These are phyloP conservation scores for Botrytis medusae DNA, from an alignment of 2,329 filamentous ascomycete genomes.

Conservation along the genomic window DNA sequence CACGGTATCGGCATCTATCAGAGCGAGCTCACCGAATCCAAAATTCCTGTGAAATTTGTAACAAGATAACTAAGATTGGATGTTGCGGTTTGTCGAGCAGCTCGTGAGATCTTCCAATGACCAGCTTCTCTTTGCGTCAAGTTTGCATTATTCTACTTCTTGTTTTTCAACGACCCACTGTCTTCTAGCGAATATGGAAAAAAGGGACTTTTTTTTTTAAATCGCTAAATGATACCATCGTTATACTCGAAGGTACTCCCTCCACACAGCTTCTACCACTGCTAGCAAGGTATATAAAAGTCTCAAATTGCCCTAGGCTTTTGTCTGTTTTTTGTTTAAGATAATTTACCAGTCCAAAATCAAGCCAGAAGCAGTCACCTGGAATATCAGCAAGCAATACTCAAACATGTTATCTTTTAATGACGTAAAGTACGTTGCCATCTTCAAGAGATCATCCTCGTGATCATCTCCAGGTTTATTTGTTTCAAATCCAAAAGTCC, in stretches of 20 bases:
- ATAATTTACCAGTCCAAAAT: neutral
- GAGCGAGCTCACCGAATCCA: no score
- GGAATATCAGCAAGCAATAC: neutral
- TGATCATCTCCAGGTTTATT: no score
- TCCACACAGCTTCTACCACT: neutral
- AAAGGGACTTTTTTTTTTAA: neutral
- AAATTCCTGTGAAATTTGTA: neutral
- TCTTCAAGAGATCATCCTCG: neutral
- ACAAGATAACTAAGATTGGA: neutral
- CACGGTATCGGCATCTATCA: no score
- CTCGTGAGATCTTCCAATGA: neutral
- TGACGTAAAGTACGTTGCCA: neutral
- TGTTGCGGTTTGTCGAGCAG: neutral
- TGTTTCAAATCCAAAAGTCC: neutral
- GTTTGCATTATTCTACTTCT: neutral
- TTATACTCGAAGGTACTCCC: neutral
- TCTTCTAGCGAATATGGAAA: no score
- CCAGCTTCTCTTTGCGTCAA: neutral
- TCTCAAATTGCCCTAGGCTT: neutral
- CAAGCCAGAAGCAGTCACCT: neutral
- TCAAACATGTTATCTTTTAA: neutral
- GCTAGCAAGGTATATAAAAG: neutral
- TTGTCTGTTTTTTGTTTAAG: no score
- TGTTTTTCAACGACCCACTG: neutral
- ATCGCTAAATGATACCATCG: neutral